Evolutionary conservation across 163 green algal genomes (phyloP).

Genomic region (Volvox carteri): DNA sequence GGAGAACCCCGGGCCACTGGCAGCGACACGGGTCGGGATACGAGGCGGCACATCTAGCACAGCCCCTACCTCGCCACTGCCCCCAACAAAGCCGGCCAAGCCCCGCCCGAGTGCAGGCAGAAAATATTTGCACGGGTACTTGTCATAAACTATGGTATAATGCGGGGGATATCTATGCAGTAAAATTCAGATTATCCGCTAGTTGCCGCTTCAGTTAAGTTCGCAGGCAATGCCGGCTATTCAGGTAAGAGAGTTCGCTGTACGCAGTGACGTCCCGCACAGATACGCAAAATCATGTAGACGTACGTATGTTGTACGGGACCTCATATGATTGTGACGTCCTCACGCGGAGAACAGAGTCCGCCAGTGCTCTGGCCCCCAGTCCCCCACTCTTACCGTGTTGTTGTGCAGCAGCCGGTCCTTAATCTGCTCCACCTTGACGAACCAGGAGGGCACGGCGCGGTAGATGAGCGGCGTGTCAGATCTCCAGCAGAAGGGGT

Average conservation of each 20-base stretch:
- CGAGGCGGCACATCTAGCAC: background rate
- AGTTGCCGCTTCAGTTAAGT: no score
- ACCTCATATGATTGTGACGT: no score
- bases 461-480: conserved; percentile 99
- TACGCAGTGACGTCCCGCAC: no score
- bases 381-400: conserved; percentile 56
- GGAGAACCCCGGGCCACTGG: conserved; percentile 60
- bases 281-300: no score
- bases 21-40: conserved; percentile 60
- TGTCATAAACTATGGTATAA: background rate
- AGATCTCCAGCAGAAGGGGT: conserved; percentile 99
- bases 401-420: conserved; percentile 93
- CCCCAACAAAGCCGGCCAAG: conserved; percentile 21
- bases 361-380: no score
- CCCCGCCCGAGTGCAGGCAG: background rate
- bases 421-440: conserved; percentile 94
- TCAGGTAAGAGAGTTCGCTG: no score
- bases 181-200: no score
- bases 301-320: no score
- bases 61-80: conserved; percentile 5
- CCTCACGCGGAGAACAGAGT: no score
- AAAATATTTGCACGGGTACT: no score
- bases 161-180: no score
- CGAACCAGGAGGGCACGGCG: conserved; percentile 97
- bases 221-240: no score